Conservation (phyloP, 2,329 filamentous ascomycete genomes). For the Aspergillus calidoustus region DNA sequence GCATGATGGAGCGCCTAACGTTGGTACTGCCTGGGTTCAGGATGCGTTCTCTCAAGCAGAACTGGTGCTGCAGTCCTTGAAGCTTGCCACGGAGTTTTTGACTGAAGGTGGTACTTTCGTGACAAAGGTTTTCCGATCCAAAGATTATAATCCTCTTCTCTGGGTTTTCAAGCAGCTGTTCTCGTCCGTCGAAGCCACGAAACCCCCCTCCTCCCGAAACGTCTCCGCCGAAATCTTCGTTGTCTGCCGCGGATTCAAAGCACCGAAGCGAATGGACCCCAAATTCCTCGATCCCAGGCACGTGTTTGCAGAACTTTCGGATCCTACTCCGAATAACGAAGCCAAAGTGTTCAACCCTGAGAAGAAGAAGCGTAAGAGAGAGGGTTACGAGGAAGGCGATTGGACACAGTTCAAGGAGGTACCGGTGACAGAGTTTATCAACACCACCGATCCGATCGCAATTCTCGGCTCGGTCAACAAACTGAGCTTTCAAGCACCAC, state of each 20-base stretch:
- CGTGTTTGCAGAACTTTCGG: conserved; percentile 91
- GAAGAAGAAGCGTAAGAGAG: conserved; percentile 94
- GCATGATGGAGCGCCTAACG: conserved; percentile 96
- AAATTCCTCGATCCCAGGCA: conserved; percentile 86
- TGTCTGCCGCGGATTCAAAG: conserved; percentile 93
- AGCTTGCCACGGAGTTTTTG: conserved; percentile 91
- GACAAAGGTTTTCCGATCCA: conserved; percentile 95
- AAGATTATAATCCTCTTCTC: conserved; percentile 92
- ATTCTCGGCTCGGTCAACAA: conserved; percentile 86
- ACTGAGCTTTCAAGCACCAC: conserved; percentile 79
- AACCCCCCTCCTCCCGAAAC: conserved; percentile 92
- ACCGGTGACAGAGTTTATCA: conserved; percentile 88
- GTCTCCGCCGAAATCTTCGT: conserved; percentile 99
- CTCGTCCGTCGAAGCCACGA: conserved; percentile 92
- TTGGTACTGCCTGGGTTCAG: conserved; percentile 97
- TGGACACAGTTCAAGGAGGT: conserved; percentile 91
- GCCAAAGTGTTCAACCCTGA: conserved; percentile 98
- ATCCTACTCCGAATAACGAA: conserved; percentile 88
- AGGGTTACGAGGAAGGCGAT: conserved; percentile 96
- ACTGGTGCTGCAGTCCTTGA: conserved; percentile 85
- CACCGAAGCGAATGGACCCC: conserved; percentile 89
- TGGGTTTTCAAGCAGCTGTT: conserved; percentile 99
- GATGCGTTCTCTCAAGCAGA: conserved; percentile 98
- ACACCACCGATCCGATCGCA: conserved; percentile 89
- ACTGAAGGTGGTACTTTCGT: conserved; percentile 89